These are phyloP conservation scores for Veloboletus limbatus DNA, from an alignment of 1,284 basidiomycete species.

Conservation along the genomic window DNA sequence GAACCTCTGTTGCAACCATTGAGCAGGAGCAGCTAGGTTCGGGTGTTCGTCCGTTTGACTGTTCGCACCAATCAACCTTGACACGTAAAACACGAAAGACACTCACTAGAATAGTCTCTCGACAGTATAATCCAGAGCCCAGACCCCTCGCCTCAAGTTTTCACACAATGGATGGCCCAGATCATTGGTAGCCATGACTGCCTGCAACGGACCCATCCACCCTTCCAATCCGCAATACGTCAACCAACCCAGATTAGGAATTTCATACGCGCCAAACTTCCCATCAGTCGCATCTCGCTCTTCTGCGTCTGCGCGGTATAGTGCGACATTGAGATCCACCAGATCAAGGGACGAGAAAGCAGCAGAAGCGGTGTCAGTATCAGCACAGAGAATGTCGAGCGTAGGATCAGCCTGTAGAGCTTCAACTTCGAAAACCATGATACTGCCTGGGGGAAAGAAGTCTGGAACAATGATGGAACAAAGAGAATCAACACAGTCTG, in stretches of 20 bases:
- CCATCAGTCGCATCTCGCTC: slow-evolving; percentile 82
- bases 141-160: slow-evolving; percentile 81
- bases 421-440: slow-evolving; percentile 87
- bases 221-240: slow-evolving; percentile 93
- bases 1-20: slow-evolving; percentile 84
- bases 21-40: slow-evolving; percentile 63
- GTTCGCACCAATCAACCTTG: slow-evolving; percentile 8
- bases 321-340: slow-evolving; percentile 82
- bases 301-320: slow-evolving; percentile 86
- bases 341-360: slow-evolving; percentile 76
- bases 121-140: slow-evolving; percentile 87
- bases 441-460: slow-evolving; percentile 86
- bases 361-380: slow-evolving; percentile 63
- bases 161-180: slow-evolving; percentile 87
- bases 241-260: slow-evolving; percentile 72
- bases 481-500: slow-evolving; percentile 67
- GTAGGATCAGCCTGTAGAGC: slow-evolving; percentile 63
- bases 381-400: slow-evolving; percentile 69
- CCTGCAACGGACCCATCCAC: slow-evolving; percentile 87
- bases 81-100: background rate
- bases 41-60: slow-evolving; percentile 73
- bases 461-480: slow-evolving; percentile 81
- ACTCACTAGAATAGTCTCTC: slow-evolving; percentile 70
- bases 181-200: slow-evolving; percentile 86
- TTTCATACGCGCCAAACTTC: slow-evolving; percentile 72